These are phyloP conservation scores for Hanseniaspora clermontiae DNA, from an alignment of 805 yeast genomes.

Conservation along the genomic window DNA sequence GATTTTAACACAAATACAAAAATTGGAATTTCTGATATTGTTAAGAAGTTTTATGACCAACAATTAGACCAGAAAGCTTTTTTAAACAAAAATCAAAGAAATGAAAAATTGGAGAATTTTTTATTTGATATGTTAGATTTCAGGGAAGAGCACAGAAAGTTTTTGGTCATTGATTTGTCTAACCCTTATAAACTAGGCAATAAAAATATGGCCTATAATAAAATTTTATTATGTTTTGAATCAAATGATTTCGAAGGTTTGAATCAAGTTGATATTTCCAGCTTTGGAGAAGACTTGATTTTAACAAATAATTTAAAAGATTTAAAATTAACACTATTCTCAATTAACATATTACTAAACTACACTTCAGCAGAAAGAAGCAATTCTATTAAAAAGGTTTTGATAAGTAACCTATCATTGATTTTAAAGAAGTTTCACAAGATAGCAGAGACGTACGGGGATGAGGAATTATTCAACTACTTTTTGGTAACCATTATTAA, in stretches of 20 bases:
- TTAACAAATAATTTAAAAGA: not conserved
- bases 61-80: not conserved
- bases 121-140: not conserved
- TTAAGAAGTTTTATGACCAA: not conserved
- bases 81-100: not conserved
- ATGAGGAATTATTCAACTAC: not conserved
- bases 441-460: not conserved
- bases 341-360: not conserved
- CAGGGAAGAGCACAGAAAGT: not conserved
- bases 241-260: not conserved
- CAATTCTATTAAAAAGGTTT: not conserved
- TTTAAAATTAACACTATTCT: not conserved
- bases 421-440: not conserved
- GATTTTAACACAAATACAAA: not conserved
- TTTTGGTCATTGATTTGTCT: not conserved
- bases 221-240: not conserved
- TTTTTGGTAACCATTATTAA: not conserved
- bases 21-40: not conserved
- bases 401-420: not conserved
- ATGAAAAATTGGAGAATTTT: not conserved
- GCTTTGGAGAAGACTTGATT: not conserved
- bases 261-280: not conserved
- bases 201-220: not conserved
- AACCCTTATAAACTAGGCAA: not conserved
- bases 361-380: not conserved